Percentiles rank a stretch among this genome's conserved stretches.
These are phyloP conservation scores for Beta lomatogona DNA, from an alignment of 179 eudicot species.

Conservation along the genomic window DNA sequence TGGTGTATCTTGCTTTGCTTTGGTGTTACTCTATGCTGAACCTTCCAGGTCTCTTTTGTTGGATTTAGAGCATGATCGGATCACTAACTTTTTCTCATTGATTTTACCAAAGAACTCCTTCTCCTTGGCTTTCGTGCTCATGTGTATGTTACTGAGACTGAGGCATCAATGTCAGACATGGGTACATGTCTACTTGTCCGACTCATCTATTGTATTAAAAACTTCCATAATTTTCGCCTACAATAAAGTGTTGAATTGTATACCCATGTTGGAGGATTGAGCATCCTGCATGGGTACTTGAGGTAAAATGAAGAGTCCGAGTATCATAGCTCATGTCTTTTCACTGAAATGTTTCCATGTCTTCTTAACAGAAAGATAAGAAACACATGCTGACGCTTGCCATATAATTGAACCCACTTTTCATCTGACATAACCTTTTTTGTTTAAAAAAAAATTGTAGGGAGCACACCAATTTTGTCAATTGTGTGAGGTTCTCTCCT, in stretches of 20 bases:
- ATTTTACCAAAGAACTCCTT: background rate
- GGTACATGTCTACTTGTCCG: no score
- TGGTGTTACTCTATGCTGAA: background rate
- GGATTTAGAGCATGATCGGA: background rate
- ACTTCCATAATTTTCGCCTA: no score
- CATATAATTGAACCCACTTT: background rate
- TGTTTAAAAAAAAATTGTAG: constrained; percentile 40
- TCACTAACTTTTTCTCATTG: background rate
- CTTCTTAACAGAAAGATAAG: background rate
- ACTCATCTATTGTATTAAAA: no score
- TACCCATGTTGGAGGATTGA: no score
- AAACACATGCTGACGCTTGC: background rate
- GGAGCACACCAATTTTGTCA: constrained; percentile 91
- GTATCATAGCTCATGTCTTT: background rate
- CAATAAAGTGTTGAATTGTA: no score
- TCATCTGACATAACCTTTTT: constrained; percentile 11
- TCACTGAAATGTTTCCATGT: background rate
- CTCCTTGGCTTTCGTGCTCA: background rate
- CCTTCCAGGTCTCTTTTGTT: background rate
- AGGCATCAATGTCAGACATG: no score
- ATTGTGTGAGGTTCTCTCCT: constrained; percentile 94
- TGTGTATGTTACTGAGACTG: no score
- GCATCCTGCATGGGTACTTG: no score
- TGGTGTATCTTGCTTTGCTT: background rate
- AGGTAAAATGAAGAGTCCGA: no score